These are phyloP conservation scores for Fusarium subglutinans DNA, from an alignment of 2,329 filamentous ascomycete species.

Conservation along the genomic window DNA sequence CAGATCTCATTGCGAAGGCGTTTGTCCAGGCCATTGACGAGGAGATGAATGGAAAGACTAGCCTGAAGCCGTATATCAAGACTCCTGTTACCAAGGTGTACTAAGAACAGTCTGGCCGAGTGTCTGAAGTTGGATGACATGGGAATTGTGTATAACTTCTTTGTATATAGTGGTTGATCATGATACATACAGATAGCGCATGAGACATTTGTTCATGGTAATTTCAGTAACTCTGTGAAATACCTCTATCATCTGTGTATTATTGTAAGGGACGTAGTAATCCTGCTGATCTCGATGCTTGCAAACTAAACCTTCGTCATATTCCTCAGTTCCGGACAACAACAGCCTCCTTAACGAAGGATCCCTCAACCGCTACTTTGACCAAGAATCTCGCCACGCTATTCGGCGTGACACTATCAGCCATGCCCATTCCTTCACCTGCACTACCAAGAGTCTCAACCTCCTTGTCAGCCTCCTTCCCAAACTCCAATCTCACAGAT, in stretches of 20 bases:
- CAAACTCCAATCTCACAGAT: slow-evolving; percentile 45
- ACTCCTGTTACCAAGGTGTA: slow-evolving; percentile 39
- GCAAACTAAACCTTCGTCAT: fast-evolving
- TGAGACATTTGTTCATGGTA: neutral
- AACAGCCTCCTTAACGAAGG: slow-evolving; percentile 32
- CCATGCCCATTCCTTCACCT: slow-evolving; percentile 46
- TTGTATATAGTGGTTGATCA: neutral
- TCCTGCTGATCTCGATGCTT: neutral
- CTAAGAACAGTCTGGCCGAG: neutral
- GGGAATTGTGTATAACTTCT: neutral
- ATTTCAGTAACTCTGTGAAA: neutral
- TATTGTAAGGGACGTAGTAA: fast-evolving
- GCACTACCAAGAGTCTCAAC: slow-evolving; percentile 44
- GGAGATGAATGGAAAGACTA: slow-evolving; percentile 44
- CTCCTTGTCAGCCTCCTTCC: slow-evolving; percentile 12
- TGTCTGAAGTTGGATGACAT: fast-evolving
- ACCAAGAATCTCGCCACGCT: slow-evolving; percentile 48
- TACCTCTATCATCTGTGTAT: fast-evolving
- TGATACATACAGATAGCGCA: neutral
- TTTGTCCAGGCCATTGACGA: slow-evolving; percentile 54
- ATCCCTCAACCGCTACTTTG: slow-evolving; percentile 44
- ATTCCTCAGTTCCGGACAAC: slow-evolving; percentile 16
- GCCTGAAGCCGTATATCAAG: slow-evolving; percentile 40
- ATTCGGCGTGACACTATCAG: slow-evolving; percentile 42
- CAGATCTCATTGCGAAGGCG: slow-evolving; percentile 63